These are phyloP conservation scores for Microglena sp. DNA, from an alignment of 139 green algal species.

Conservation along the genomic window DNA sequence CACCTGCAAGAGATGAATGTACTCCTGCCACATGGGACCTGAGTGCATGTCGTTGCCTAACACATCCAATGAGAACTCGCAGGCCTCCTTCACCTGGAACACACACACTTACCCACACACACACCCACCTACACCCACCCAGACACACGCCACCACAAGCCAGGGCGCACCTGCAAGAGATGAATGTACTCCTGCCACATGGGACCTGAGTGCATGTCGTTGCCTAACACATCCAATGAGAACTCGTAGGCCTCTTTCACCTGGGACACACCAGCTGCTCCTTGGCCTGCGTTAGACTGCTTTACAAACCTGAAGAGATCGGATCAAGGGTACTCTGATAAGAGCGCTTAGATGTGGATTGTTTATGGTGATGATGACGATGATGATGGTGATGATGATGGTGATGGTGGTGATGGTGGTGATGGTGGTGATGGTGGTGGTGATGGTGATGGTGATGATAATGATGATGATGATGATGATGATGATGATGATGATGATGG, in stretches of 20 bases:
- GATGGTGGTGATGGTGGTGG: not conserved
- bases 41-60: conserved; percentile 56
- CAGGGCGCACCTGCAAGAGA: conserved; percentile 48
- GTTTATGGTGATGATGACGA: not conserved
- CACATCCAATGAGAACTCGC: conserved; percentile 59
- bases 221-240: conserved; percentile 69
- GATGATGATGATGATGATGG: too few relatives aligned
- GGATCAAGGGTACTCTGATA: too few relatives aligned
- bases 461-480: not conserved
- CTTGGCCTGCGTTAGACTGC: conserved; percentile 14
- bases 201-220: conserved; percentile 47
- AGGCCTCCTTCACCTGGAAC: not conserved
- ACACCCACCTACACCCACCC: not conserved
- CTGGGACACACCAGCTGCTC: conserved; percentile 48
- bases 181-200: conserved; percentile 81
- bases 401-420: not conserved
- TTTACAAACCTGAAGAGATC: conserved; percentile 18
- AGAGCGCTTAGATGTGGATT: not conserved
- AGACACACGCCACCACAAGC: conserved; percentile 9
- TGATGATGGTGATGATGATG: conserved; percentile 1
- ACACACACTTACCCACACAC: conserved; percentile 13
- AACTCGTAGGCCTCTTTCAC: conserved; percentile 73
- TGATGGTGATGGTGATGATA: not conserved
- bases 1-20: conserved; percentile 57
- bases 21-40: conserved; percentile 76